Conservation (phyloP, 2,329 filamentous ascomycete genomes). For the Penicillium sp. region DNA sequence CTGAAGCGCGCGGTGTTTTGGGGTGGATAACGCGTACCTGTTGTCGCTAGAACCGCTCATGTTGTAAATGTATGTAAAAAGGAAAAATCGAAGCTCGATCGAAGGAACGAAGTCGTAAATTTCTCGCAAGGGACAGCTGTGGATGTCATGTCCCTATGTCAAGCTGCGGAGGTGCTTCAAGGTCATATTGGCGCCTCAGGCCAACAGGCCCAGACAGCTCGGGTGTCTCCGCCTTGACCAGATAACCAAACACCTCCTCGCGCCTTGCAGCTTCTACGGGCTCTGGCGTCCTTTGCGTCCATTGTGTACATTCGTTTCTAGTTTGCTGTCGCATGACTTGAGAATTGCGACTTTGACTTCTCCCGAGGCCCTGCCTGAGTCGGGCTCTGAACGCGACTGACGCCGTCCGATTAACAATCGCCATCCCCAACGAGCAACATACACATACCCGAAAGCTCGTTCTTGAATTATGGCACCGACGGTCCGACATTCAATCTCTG, state of each 20-base stretch:
- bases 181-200: constrained; percentile 21
- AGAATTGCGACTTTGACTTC: not conserved
- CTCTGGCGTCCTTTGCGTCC: constrained; percentile 4
- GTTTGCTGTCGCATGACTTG: not conserved
- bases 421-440: constrained; percentile 15
- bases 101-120: not conserved
- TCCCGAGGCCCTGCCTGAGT: not conserved
- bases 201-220: not conserved
- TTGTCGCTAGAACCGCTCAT: constrained; percentile 41
- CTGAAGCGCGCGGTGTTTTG: not conserved
- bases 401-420: constrained; percentile 21
- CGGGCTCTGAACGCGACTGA: constrained; percentile 19
- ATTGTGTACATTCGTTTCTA: not conserved
- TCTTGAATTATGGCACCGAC: constrained; percentile 32
- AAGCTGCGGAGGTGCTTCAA: constrained; percentile 8
- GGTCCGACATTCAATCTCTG: constrained; percentile 27
- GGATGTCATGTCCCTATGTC: constrained; percentile 8
- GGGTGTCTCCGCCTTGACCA: constrained; percentile 22
- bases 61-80: constrained; percentile 14
- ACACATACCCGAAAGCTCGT: constrained; percentile 9
- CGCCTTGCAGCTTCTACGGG: constrained; percentile 3
- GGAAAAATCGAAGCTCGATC: not conserved
- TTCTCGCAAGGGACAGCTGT: constrained; percentile 23
- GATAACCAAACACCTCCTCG: constrained; percentile 19
- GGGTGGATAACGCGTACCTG: constrained; percentile 27